Evolutionary conservation across 331 rosid species (phyloP), one percentile per base, ranked within the genome.

Genomic region (Cydonia oblonga): DNA sequence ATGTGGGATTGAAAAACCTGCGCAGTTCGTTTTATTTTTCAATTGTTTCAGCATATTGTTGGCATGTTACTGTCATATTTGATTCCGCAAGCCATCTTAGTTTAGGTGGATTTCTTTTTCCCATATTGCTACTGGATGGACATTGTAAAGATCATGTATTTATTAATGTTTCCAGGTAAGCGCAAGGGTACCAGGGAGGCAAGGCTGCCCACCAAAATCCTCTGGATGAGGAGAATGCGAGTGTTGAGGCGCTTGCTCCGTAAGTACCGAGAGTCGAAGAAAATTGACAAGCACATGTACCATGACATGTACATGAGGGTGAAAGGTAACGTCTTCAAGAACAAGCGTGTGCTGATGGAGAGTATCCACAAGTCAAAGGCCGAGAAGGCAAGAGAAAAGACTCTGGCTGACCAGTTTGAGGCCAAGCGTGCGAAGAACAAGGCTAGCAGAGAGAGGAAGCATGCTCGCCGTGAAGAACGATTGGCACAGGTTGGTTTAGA

Each of bases 131-230:
- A 25, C 35, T 60, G 10, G 42, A 60, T 6, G 9, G 32, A 60
- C 38, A 12, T 59, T 2, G 5, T 33, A 16, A 30, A 33, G 32
- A n/a, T n/a, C n/a, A n/a, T n/a, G n/a, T n/a, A n/a, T n/a, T n/a
- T n/a, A n/a, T n/a, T n/a, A n/a, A n/a, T n/a, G n/a, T n/a, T 38
- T 59, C 44, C 22, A 85, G 89, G 89, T 86, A 86, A 86, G 81
- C 90, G 88, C 4, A 84, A 72, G 90, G 90, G 90, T 71, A 86
- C 90, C 26, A 76, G 90, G 68, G 88, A 86, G 84, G 88, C 90
- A 63, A 79, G 90, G 80, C 78, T 86, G 71, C 90, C 90, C 6
- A 86, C 90, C 20, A 86, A 86, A 69, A 13, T 86, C 49, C 87
- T 86, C 11, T 86, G 90, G 90, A 86, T 86, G 90, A 83, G 87